phyloP scores from a whole-genome alignment of 129 eudicot genomes.

The Pulicaria dysenterica region DNA sequence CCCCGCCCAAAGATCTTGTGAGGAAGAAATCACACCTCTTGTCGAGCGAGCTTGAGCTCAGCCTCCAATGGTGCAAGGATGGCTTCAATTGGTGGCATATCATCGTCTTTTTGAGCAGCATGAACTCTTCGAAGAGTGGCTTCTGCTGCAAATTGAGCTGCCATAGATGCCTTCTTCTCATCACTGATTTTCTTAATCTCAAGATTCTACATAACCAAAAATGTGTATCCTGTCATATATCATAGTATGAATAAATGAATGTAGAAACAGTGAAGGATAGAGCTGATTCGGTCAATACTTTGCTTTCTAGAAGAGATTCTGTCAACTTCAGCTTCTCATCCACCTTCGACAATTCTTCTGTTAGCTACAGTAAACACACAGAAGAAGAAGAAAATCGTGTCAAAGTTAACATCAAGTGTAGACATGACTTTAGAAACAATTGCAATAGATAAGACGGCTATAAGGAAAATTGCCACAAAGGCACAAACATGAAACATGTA shows the following conservation, averaged over 20 bases:
- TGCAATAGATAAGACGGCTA: conserved; percentile 16
- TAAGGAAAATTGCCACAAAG: not conserved
- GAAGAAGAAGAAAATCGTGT: conserved; percentile 25
- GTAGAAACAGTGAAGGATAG: conserved; percentile 24
- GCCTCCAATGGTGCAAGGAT: conserved; percentile 94
- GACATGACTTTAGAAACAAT: conserved; percentile 10
- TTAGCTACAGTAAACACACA: conserved; percentile 46
- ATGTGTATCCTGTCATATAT: conserved; percentile 25
- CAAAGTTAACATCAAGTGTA: conserved; percentile 27
- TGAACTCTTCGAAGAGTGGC: conserved; percentile 91
- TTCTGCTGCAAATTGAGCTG: conserved; percentile 96
- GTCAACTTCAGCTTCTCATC: conserved; percentile 89
- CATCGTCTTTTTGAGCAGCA: conserved; percentile 94
- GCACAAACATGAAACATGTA: not conserved
- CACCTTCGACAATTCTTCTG: conserved; percentile 77
- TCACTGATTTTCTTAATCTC: conserved; percentile 44
- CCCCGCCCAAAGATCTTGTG: not conserved
- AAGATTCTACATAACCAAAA: conserved; percentile 47
- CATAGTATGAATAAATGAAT: conserved; percentile 17
- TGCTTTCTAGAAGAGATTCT: conserved; percentile 87
- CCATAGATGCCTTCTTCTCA: conserved; percentile 61
- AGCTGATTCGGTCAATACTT: conserved; percentile 43
- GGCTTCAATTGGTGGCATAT: conserved; percentile 98
- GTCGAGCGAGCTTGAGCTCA: conserved; percentile 88
- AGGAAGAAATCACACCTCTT: conserved; percentile 53